These are phyloP conservation scores for Calonectria pseudoreteaudii DNA, from an alignment of 2,329 filamentous ascomycete genomes.

Conservation along the genomic window DNA sequence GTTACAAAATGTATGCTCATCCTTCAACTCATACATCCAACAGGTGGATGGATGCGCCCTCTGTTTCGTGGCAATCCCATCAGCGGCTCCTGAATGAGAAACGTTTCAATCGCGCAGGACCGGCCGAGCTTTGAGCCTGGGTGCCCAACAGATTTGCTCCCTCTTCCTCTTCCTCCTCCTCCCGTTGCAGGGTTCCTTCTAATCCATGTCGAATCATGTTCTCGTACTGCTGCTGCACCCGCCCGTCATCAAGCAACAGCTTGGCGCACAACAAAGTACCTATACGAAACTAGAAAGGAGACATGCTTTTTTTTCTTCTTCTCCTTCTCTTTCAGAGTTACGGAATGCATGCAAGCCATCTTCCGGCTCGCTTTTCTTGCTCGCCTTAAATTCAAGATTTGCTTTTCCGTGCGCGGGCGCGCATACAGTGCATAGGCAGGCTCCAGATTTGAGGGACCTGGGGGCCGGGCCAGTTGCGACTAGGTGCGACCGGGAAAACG, in stretches of 20 bases:
- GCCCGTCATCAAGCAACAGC: slow-evolving; percentile 1
- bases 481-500: slow-evolving; percentile 32
- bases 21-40: slow-evolving; percentile 6
- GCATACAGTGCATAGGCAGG: slow-evolving; percentile 3
- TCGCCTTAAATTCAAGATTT: slow-evolving; percentile 4
- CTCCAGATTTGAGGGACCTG: background rate
- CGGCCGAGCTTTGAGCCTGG: background rate
- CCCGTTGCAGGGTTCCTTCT: background rate
- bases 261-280: background rate
- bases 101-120: slow-evolving; percentile 1
- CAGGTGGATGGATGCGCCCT: background rate
- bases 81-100: slow-evolving; percentile 11
- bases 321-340: slow-evolving; percentile 14
- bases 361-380: background rate
- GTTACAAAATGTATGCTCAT: slow-evolving; percentile 14
- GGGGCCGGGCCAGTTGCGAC: slow-evolving; percentile 31
- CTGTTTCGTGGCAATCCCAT: slow-evolving; percentile 17
- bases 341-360: slow-evolving; percentile 4
- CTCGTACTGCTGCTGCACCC: background rate
- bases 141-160: slow-evolving; percentile 10
- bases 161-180: background rate
- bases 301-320: background rate
- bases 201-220: background rate
- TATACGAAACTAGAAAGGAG: background rate
- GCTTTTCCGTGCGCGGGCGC: slow-evolving; percentile 4